Evolutionary conservation across 2,329 filamentous ascomycete species (phyloP).

Genomic region (Ceratocystis smalleyi): DNA sequence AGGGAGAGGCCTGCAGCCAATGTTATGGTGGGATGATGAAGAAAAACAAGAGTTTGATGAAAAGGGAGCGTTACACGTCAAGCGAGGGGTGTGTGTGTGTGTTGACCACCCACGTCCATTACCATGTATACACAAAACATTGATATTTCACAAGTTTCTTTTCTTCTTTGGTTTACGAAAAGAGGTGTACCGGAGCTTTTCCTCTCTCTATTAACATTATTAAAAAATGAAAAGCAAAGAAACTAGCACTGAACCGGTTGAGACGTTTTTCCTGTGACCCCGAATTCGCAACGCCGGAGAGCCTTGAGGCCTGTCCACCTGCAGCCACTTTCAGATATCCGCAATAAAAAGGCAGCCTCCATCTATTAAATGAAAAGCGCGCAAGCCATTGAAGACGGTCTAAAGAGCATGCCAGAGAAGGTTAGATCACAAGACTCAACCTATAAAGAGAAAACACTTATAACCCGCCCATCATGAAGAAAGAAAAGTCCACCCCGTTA

Average conservation of each 20-base stretch:
- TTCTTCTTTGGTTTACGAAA: neutral
- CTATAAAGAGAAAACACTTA: neutral
- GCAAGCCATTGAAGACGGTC: neutral
- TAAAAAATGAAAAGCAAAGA: neutral
- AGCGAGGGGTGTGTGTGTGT: no score
- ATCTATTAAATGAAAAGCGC: neutral
- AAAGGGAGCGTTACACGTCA: no score
- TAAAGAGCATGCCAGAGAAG: neutral
- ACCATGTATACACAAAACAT: no score
- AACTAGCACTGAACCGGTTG: neutral
- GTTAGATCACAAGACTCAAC: neutral
- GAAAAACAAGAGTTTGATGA: no score
- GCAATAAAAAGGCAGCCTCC: neutral
- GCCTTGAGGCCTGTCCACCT: neutral
- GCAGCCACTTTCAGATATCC: neutral
- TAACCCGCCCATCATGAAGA: neutral
- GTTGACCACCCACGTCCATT: no score
- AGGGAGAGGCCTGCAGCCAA: neutral
- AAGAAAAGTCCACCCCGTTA: constrained; percentile 1
- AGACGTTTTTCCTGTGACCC: constrained; percentile 3
- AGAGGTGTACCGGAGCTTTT: neutral
- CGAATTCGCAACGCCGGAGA: neutral
- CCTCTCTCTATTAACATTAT: neutral
- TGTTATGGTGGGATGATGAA: neutral
- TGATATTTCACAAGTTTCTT: neutral